Conservation (phyloP, 1,284 basidiomycete species). For the Sporisorium exsertum region DNA sequence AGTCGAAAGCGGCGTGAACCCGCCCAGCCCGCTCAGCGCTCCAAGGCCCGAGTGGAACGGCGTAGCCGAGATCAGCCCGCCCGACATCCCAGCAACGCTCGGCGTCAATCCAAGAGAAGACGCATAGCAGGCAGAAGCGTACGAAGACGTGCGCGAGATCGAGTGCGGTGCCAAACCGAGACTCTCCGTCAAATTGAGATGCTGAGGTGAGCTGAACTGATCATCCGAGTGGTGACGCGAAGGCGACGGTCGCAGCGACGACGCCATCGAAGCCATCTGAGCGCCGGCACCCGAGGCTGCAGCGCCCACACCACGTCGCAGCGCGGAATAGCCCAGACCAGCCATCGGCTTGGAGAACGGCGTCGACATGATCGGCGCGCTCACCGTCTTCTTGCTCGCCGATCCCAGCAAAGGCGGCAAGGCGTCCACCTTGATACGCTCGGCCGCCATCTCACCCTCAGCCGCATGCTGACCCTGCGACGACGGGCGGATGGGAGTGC, state of each 20-base stretch:
- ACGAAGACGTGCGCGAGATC: conserved; percentile 44
- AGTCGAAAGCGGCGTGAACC: conserved; percentile 37
- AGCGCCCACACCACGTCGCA: conserved; percentile 23
- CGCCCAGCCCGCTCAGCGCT: conserved; percentile 30
- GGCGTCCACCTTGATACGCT: conserved; percentile 30
- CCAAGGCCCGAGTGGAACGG: conserved; percentile 42
- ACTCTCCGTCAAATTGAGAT: conserved; percentile 62
- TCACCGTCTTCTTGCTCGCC: conserved; percentile 26
- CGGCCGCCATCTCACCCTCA: conserved; percentile 18
- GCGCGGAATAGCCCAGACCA: conserved; percentile 26
- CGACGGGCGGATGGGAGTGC: conserved; percentile 41
- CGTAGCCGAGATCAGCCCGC: conserved; percentile 24
- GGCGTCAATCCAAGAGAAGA: conserved; percentile 56
- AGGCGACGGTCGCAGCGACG: conserved; percentile 33
- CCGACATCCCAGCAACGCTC: conserved; percentile 47
- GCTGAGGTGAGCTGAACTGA: conserved; percentile 64
- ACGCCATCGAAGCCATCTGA: conserved; percentile 4
- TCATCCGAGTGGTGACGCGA: conserved; percentile 42
- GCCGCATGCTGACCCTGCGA: conserved; percentile 10
- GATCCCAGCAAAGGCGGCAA: conserved; percentile 38
- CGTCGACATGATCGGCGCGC: conserved; percentile 37
- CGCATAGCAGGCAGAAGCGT: conserved; percentile 39
- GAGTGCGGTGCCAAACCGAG: conserved; percentile 65
- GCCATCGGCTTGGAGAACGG: conserved; percentile 45
- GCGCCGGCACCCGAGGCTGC: conserved; percentile 5